Base-by-base conservation (phyloP, 331 rosid genomes). In the Pyracantha coccinea region DNA sequence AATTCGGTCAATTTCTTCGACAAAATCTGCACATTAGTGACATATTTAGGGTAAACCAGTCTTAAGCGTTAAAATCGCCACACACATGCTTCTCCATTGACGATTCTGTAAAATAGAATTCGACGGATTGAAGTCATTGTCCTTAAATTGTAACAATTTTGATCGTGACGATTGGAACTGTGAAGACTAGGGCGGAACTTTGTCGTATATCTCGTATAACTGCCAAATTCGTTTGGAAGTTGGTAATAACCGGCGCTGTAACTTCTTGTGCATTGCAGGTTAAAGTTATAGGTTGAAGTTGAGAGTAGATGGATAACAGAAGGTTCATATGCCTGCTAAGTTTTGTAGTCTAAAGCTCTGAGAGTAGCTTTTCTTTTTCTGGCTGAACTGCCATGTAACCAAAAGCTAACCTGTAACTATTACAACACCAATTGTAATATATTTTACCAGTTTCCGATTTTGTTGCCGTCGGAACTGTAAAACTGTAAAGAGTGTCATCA, bases 271-370 rank as follows among this genome's bases (percentile, higher is more conserved):
- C 50, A 60, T 80, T 82, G 86, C 90, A 93, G 98, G 85, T 82
- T 86, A 80, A 83, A 50, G 75, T 62, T 79, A 38, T 38, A 9
- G 44, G 85, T 82, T 86, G 81, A 83, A 64, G 75, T 66, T 79
- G 71, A 75, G 66, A 61, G 79, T 75, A 20, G 66, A 31, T 59
- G 44, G 29, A 64, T 24, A 44, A 50, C 73, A 66, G 61, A 71
- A 70, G 77, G 77, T 78, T 28, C 6, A 71, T 35, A 21, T 61
- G 82, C 85, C 87, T 79, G 82, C 90, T 75, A 80, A 89, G 83
- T 86, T 93, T 82, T 89, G 93, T 86, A 89, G 93, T 79, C 82
- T 74, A 75, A 71, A 77, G 84, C 60, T 77, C 74, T 67, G 66
- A 55, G 75, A 80, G 72, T 80, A 67, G 78, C 50, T 60, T 85